Base-by-base conservation (phyloP, 345 rosid genomes). In the Lumnitzera racemosa region DNA sequence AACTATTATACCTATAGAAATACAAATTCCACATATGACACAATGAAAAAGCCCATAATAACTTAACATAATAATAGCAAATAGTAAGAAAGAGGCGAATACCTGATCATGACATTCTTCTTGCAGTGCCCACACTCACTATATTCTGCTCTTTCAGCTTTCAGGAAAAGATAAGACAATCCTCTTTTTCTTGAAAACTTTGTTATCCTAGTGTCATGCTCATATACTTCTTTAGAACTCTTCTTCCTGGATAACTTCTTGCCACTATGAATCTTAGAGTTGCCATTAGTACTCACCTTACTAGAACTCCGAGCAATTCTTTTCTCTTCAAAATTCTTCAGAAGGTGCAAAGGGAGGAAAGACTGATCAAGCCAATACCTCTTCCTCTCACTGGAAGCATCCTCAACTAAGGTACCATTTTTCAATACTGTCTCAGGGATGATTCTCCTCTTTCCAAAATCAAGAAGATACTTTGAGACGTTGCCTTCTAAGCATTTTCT, bases 281-380 rank as follows among this genome's bases (percentile, higher is more conserved):
- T 67, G 62, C 76, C 83, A 54, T 47, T 76, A 67, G 84, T 67
- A 66, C 70, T 55, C 62, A 63, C 55, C 75, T 79, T 81, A 65
- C 65, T 62, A 58, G 80, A 66, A 65, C 75, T 81, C 51, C 90
- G 88, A 36, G 85, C 78, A 67, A 82, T 78, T 71, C 78, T 86
- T 80, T 77, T 94, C 89, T 94, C 96, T 80, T 94, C 99, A 74
- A 85, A 94, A 74, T 76, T 77, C 82, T 81, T 94, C 81, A 94
- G 51, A 61, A 94, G 86, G 88, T 94, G 87, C 85, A 94, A 78
- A 52, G 99, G 99, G 23, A 94, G 82, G 78, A 66, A 57, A 65
- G 84, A 70, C 71, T 90, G 95, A 59, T 67, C 78, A 71, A 94
- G 65, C 99, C 99, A 94, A 74, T 82, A 94, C 66, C 71, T 94